These are phyloP conservation scores for Macrophomina phaseolina DNA, from an alignment of 2,329 filamentous ascomycete genomes.

Conservation along the genomic window DNA sequence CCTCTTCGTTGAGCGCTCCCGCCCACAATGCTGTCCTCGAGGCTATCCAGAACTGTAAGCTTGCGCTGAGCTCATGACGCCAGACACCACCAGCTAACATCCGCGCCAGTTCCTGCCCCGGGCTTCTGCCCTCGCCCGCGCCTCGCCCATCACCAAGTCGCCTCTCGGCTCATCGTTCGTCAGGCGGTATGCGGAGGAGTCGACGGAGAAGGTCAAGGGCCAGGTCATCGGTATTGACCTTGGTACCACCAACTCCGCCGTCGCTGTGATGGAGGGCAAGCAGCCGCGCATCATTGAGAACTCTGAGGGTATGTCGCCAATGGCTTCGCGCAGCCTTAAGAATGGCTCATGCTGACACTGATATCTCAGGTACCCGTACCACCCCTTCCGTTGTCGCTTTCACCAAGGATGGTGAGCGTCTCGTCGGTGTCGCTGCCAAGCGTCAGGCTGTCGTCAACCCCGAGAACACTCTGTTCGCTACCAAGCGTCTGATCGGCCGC, in stretches of 20 bases:
- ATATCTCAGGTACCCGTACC: conserved; percentile 74
- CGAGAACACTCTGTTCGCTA: conserved; percentile 97
- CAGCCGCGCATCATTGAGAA: conserved; percentile 96
- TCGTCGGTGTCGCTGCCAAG: conserved; percentile 97
- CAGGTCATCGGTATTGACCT: conserved; percentile 98
- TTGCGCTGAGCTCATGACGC: conserved; percentile 18
- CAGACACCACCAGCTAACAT: conserved; percentile 9
- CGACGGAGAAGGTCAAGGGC: conserved; percentile 85
- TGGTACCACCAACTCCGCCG: conserved; percentile 96
- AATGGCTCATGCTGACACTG: conserved; percentile 29
- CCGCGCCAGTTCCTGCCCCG: conserved; percentile 66
- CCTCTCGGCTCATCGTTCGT: conserved; percentile 76
- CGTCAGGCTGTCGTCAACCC: conserved; percentile 98
- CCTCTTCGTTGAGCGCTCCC: conserved; percentile 30
- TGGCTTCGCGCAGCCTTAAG: conserved; percentile 14
- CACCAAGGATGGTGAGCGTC: conserved; percentile 90
- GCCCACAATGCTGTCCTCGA: conserved; percentile 48
- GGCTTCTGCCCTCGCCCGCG: conserved; percentile 72
- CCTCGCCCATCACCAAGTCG: conserved; percentile 70
- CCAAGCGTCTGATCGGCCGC: conserved; percentile 97
- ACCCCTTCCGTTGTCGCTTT: conserved; percentile 96
- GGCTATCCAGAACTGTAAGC: conserved; percentile 50
- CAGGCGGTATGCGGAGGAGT: conserved; percentile 73
- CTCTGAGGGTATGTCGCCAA: conserved; percentile 73
- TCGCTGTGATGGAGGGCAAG: conserved; percentile 98